Conservation (phyloP, 192 early-diverging fungal genomes). For the Linnemannia zychae region DNA sequence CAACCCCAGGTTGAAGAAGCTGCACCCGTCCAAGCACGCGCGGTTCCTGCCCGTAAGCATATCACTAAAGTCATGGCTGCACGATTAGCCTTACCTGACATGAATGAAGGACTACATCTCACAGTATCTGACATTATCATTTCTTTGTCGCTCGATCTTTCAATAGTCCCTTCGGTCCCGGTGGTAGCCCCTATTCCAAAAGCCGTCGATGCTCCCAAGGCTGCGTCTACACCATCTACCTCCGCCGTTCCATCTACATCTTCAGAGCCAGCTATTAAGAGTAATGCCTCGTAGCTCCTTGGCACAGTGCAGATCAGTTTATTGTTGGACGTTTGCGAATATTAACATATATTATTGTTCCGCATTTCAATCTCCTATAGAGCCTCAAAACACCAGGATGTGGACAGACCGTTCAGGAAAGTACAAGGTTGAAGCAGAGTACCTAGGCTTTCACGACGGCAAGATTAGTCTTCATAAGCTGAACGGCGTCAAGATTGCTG, state of each 20-base stretch:
- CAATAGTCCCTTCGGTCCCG: constrained; percentile 24
- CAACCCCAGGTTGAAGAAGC: constrained; percentile 21
- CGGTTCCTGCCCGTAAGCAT: constrained; percentile 46
- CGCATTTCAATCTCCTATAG: constrained; percentile 51
- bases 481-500: constrained; percentile 95
- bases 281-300: constrained; percentile 7
- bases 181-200: constrained; percentile 24
- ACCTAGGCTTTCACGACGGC: constrained; percentile 80
- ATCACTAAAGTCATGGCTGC: not conserved
- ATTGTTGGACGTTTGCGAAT: not conserved
- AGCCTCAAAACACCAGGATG: constrained; percentile 78
- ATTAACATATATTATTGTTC: not conserved
- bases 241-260: not conserved
- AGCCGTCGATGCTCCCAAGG: not conserved
- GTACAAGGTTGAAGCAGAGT: constrained; percentile 95
- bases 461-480: constrained; percentile 94
- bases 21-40: constrained; percentile 19
- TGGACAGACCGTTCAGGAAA: constrained; percentile 95
- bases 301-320: not conserved
- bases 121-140: not conserved
- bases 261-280: constrained; percentile 20
- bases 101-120: not conserved
- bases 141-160: not conserved
- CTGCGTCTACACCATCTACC: constrained; percentile 11
- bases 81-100: not conserved